Conservation (phyloP, 2,329 filamentous ascomycete genomes). For the Paecilomyces dactylethromorphus region DNA sequence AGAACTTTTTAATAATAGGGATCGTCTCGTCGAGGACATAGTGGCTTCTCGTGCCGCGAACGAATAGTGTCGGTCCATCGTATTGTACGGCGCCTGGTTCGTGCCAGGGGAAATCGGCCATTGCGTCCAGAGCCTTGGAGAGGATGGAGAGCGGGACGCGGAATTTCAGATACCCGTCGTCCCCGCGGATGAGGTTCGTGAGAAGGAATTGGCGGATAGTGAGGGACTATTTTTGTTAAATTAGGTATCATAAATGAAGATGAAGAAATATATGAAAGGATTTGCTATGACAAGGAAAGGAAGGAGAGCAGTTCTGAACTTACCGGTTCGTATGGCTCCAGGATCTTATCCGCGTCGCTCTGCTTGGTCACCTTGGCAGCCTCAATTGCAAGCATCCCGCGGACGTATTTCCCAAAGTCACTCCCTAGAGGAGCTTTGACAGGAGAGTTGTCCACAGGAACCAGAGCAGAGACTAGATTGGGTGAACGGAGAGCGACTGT, state of each 20-base stretch:
- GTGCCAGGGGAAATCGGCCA: constrained; percentile 86
- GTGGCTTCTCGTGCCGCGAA: constrained; percentile 42
- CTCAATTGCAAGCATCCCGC: constrained; percentile 78
- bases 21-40: constrained; percentile 36
- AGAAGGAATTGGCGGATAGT: constrained; percentile 86
- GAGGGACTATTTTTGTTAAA: constrained; percentile 46
- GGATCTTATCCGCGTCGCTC: constrained; percentile 71
- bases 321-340: constrained; percentile 66
- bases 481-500: constrained; percentile 68
- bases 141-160: constrained; percentile 71
- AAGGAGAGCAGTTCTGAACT: constrained; percentile 6
- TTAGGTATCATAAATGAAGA: background rate
- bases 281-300: background rate
- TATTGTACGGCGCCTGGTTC: constrained; percentile 63
- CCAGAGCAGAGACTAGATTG: constrained; percentile 59
- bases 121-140: constrained; percentile 59
- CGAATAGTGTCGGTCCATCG: constrained; percentile 71
- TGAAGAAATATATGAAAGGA: constrained; percentile 2
- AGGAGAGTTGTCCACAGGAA: constrained; percentile 89
- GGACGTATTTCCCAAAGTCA: constrained; percentile 73
- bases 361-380: constrained; percentile 60
- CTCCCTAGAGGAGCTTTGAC: constrained; percentile 68
- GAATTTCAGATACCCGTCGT: constrained; percentile 48
- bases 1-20: constrained; percentile 35
- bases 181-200: constrained; percentile 65